These are phyloP conservation scores for Gentiana dahurica DNA, from an alignment of 257 asterid species.

Conservation along the genomic window DNA sequence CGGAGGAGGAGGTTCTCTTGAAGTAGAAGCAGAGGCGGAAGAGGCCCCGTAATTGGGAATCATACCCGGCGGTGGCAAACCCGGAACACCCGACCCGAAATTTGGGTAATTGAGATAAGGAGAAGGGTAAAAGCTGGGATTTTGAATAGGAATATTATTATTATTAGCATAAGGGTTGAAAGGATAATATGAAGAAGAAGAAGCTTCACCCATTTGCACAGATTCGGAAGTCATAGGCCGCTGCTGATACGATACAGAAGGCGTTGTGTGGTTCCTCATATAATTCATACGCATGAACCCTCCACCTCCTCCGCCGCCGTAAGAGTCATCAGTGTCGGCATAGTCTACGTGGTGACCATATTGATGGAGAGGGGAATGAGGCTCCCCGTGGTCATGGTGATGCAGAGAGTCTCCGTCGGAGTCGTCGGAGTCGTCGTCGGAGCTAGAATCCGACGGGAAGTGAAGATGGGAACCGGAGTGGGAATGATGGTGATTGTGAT, in stretches of 20 bases:
- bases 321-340: conserved; percentile 4
- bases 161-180: conserved; percentile 11
- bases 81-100: conserved; percentile 41
- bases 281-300: conserved; percentile 50
- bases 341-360: conserved; percentile 9
- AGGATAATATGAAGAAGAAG: conserved; percentile 32
- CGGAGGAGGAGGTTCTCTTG: conserved; percentile 76
- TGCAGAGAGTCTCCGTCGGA: conserved; percentile 47
- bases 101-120: conserved; percentile 21
- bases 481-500: conserved; percentile 38
- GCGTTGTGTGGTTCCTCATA: conserved; percentile 67
- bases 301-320: conserved; percentile 22
- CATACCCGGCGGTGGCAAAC: conserved; percentile 26
- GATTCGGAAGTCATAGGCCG: conserved; percentile 64
- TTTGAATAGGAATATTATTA: conserved; percentile 22
- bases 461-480: conserved; percentile 77
- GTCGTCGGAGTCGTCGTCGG: conserved; percentile 36
- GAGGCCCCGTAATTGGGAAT: conserved; percentile 21
- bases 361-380: conserved; percentile 11
- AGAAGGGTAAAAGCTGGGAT: conserved; percentile 12
- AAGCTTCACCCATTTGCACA: conserved; percentile 61
- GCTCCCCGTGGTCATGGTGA: conserved; percentile 20
- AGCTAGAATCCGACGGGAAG: conserved; percentile 42
- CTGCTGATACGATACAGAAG: conserved; percentile 58
- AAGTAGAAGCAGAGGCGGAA: conserved; percentile 25